phyloP scores from a whole-genome alignment of 2,329 filamentous ascomycete species.

The Botrytis fragariae region DNA sequence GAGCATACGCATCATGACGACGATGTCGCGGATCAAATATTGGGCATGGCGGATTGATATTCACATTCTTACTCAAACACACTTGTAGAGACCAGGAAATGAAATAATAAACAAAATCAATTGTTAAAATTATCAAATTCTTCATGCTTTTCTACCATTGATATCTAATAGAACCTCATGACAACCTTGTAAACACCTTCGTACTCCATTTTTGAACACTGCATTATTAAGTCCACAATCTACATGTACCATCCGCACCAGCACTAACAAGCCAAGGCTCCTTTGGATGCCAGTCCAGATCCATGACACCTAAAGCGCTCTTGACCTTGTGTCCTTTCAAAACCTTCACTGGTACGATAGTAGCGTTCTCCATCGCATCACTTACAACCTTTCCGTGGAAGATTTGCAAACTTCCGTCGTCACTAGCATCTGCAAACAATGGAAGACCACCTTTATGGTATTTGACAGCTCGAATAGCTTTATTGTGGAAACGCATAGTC shows the following conservation, averaged over 20 bases:
- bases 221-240: conserved; percentile 71
- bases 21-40: not conserved
- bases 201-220: conserved; percentile 18
- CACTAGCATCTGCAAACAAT: conserved; percentile 90
- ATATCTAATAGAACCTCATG: conserved; percentile 18
- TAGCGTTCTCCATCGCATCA: conserved; percentile 94
- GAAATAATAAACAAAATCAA: not conserved
- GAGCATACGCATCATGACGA: not conserved
- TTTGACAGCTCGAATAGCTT: conserved; percentile 84
- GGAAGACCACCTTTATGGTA: conserved; percentile 80
- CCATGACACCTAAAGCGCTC: conserved; percentile 83
- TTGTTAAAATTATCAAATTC: conserved; percentile 16
- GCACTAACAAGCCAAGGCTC: conserved; percentile 95
- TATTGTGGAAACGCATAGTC: conserved; percentile 89
- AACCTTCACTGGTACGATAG: conserved; percentile 93
- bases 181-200: conserved; percentile 15
- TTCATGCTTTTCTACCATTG: conserved; percentile 18
- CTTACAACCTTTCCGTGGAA: conserved; percentile 96
- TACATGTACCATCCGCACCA: conserved; percentile 88
- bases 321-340: conserved; percentile 85
- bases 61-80: not conserved
- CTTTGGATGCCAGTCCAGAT: conserved; percentile 91
- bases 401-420: conserved; percentile 91
- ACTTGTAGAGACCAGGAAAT: not conserved
- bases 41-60: not conserved